A percentile compares a stretch with the other conserved stretches of the same genome.
phyloP scores from a whole-genome alignment of 768 basidiomycete genomes.

The Terana coerulea region DNA sequence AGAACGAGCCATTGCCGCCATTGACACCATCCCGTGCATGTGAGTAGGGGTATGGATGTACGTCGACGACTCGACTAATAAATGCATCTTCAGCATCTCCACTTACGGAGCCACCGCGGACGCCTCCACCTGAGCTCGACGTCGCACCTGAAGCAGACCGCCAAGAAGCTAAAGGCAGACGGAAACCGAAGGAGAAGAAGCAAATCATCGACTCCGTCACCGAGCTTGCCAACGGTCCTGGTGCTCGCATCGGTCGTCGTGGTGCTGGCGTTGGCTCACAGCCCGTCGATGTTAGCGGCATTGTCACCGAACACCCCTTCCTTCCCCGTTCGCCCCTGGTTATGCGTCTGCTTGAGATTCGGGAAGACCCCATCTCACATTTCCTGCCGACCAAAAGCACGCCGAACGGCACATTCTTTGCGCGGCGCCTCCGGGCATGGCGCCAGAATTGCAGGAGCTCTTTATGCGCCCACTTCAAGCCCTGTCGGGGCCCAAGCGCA shows the following conservation, averaged over 20 bases:
- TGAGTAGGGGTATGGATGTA: slow-evolving; percentile 35
- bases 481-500: slow-evolving; percentile 53
- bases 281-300: slow-evolving; percentile 57
- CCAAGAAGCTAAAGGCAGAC: slow-evolving; percentile 35
- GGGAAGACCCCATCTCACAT: slow-evolving; percentile 77
- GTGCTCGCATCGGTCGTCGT: slow-evolving; percentile 49
- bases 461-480: slow-evolving; percentile 73
- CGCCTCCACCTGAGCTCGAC: slow-evolving; percentile 65
- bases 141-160: slow-evolving; percentile 46
- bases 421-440: slow-evolving; percentile 80
- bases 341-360: slow-evolving; percentile 83
- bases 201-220: slow-evolving; percentile 90
- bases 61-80: slow-evolving; percentile 3
- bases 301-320: slow-evolving; percentile 77
- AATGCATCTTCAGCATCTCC: slow-evolving; percentile 56
- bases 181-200: slow-evolving; percentile 69
- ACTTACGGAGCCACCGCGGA: slow-evolving; percentile 68
- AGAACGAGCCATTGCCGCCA: slow-evolving; percentile 51
- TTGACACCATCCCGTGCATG: slow-evolving; percentile 70
- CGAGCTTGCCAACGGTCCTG: slow-evolving; percentile 68
- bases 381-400: slow-evolving; percentile 83
- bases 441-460: slow-evolving; percentile 76
- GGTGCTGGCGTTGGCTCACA: slow-evolving; percentile 49
- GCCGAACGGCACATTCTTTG: slow-evolving; percentile 72
- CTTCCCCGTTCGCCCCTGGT: slow-evolving; percentile 82